Percentiles rank a stretch among this genome's conserved stretches.
Conservation (phyloP, 106 monocot genomes). For the Dendrobium catenatum region DNA sequence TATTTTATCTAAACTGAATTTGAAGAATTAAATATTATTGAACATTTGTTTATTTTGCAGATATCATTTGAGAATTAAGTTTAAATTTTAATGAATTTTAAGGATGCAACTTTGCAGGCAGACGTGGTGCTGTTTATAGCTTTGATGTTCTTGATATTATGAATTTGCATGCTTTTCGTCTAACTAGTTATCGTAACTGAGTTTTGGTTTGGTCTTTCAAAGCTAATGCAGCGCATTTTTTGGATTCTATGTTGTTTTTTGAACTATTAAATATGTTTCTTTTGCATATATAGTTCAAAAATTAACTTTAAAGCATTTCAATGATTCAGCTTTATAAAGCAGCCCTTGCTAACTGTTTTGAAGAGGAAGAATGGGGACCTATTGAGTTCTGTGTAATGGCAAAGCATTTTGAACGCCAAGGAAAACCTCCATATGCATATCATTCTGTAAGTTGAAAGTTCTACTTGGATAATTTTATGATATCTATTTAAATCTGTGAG, state of each 20-base stretch:
- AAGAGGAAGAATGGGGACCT: conserved; percentile 88
- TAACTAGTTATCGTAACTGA: background rate
- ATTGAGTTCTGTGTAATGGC: conserved; percentile 93
- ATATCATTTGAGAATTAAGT: background rate
- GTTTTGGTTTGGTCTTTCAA: background rate
- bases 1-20: too few relatives aligned
- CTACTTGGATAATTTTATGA: background rate
- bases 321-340: conserved; percentile 83
- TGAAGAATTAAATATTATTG: background rate
- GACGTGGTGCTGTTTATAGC: background rate
- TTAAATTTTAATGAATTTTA: background rate
- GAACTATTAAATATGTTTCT: background rate
- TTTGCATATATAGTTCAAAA: background rate
- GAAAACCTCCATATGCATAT: conserved; percentile 90
- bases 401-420: conserved; percentile 96
- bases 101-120: conserved; percentile 54
- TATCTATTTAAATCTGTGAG: background rate
- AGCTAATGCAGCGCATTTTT: background rate
- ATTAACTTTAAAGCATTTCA: background rate
- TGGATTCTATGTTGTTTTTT: background rate
- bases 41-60: background rate
- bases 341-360: conserved; percentile 87
- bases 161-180: background rate
- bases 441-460: conserved; percentile 59
- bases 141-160: background rate